phyloP scores from a whole-genome alignment of 2,329 filamentous ascomycete genomes.

The Claviceps sp. region DNA sequence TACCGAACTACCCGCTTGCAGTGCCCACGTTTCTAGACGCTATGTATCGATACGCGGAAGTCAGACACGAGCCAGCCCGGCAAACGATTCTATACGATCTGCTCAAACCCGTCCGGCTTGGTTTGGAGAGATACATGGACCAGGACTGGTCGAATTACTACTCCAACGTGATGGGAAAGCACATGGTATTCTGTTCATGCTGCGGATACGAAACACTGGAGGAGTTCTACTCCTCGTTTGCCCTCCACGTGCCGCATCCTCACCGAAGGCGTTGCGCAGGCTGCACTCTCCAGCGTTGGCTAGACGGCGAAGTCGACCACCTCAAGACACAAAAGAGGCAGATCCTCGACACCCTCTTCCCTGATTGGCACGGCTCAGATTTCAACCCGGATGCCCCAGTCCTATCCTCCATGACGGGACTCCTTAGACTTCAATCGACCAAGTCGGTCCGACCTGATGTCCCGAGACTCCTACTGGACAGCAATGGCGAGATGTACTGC shows the following conservation, averaged over 20 bases:
- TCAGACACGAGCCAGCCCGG: not conserved
- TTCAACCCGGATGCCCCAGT: constrained; percentile 22
- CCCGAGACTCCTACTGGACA: constrained; percentile 3
- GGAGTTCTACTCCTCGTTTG: constrained; percentile 16
- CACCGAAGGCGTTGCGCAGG: constrained; percentile 15
- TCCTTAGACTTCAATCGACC: constrained; percentile 12
- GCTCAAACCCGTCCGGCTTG: constrained; percentile 18
- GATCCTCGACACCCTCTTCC: constrained; percentile 13
- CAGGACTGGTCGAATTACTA: constrained; percentile 15
- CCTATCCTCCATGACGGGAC: constrained; percentile 2
- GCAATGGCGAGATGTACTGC: constrained; percentile 6
- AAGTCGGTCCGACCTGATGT: constrained; percentile 5
- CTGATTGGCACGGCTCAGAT: constrained; percentile 10
- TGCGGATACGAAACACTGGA: constrained; percentile 20
- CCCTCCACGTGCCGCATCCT: constrained; percentile 1
- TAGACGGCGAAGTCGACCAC: constrained; percentile 20
- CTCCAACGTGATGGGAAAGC: constrained; percentile 11
- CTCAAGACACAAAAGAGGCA: constrained; percentile 11
- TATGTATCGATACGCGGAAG: constrained; percentile 14
- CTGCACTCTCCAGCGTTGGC: constrained; percentile 14
- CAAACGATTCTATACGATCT: constrained; percentile 18
- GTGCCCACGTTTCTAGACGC: constrained; percentile 21
- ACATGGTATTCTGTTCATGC: constrained; percentile 18
- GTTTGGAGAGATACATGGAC: constrained; percentile 10
- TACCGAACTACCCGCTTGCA: constrained; percentile 17